Conservation (phyloP, 2,329 filamentous ascomycete genomes). For the Aspergillus vadensis region DNA sequence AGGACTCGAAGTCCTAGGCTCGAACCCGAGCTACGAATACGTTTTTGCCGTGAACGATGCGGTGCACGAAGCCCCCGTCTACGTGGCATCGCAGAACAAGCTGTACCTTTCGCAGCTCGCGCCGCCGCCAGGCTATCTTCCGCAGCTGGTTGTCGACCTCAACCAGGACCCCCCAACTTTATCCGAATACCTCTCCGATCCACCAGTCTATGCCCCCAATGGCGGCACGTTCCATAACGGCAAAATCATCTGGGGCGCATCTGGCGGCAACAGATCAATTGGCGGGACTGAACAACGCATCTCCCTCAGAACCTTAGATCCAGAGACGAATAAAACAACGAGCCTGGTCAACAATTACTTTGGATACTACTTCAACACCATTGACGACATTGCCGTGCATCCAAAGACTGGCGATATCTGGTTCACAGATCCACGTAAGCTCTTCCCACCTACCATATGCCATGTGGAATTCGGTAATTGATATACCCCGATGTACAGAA, state of each 20-base stretch:
- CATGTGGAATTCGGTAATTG: too few relatives aligned
- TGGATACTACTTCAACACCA: constrained; percentile 35
- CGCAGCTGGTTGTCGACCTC: constrained; percentile 45
- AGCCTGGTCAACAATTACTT: constrained; percentile 51
- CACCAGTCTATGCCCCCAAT: constrained; percentile 49
- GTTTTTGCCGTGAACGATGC: constrained; percentile 42
- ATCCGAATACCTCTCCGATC: constrained; percentile 43
- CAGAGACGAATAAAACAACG: constrained; percentile 44
- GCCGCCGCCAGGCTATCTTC: constrained; percentile 39
- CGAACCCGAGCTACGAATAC: constrained; percentile 39
- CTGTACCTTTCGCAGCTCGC: constrained; percentile 44
- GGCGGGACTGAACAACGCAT: constrained; percentile 43
- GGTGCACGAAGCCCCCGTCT: constrained; percentile 49
- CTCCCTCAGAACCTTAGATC: constrained; percentile 49
- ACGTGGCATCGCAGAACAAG: constrained; percentile 44
- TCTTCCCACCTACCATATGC: constrained; percentile 13
- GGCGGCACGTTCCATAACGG: constrained; percentile 46
- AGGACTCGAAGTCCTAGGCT: constrained; percentile 41
- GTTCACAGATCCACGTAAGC: constrained; percentile 50
- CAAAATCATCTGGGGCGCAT: constrained; percentile 43
- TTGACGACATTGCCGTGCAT: constrained; percentile 29
- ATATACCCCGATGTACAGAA: constrained; percentile 13
- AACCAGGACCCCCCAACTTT: constrained; percentile 46
- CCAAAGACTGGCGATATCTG: constrained; percentile 52
- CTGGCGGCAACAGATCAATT: constrained; percentile 41